Evolutionary conservation across 2,329 filamentous ascomycete genomes (phyloP), one percentile per base, ranked within the genome.

Genomic region (Podosphaera leucotricha): DNA sequence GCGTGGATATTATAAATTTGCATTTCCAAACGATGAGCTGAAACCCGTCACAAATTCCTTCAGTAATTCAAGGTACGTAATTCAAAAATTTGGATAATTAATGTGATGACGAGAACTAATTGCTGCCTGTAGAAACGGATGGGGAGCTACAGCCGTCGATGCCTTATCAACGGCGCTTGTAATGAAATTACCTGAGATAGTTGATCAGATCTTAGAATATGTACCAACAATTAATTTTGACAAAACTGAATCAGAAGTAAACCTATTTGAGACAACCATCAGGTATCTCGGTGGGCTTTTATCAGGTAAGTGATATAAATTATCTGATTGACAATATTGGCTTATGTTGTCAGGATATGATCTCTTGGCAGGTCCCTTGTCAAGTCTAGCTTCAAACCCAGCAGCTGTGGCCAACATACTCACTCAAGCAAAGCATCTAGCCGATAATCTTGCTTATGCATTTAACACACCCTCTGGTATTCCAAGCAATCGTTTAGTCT

Each of bases 231-330:
- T 92, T 54, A 66, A 92, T 59, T 92, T 82, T 55, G 68, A 68
- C 37, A 63, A 66, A 10, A 80, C 77, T 1, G 54, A 65, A 2
- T 41, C 47, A 7, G 60, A 65, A 8, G 74, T 92, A 41, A 87
- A 79, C 33, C 61, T 93, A 6, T 93, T 93, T 54, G 85, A 93
- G 61, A 92, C 83, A 0, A 93, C 82, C 0, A 92, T 93, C 55
- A 76, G 85, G 22, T 92, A 92, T 54, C 63, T 93, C 1, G 85
- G 73, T 8, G 85, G 84, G 15, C 66, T 93, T 53, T 57, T 93
- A 7, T 80, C 84, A 2, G 81, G 77, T 48, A 2, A 79, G 72
- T 19, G 16, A n/a, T 26, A 24, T 50, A 13, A 7, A 37, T 44
- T 38, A 50, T 11, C 1, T 35, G 7, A 11, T 3, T 3, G 16